These are phyloP conservation scores for Phragmites australis DNA, from an alignment of 176 grass and related monocot species.

Conservation along the genomic window DNA sequence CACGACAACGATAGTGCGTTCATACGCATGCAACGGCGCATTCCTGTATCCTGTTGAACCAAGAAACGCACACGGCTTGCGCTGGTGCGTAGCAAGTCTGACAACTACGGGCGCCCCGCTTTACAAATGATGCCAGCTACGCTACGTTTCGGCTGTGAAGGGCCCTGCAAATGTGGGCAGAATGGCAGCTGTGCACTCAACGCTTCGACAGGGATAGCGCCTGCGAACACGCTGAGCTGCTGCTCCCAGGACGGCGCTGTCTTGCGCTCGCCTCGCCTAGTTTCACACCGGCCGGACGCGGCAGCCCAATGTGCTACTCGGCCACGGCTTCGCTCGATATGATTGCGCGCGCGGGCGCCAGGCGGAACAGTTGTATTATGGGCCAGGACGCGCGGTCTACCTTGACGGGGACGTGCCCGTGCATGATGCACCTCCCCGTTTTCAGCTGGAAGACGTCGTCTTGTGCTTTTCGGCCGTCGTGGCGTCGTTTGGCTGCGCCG, in stretches of 20 bases:
- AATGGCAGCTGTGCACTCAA: constrained; percentile 11
- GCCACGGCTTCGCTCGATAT: neutral
- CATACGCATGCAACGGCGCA: neutral
- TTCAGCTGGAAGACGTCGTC: neutral
- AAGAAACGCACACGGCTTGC: neutral
- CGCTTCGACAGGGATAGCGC: neutral
- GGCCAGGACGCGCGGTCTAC: neutral
- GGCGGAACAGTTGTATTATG: neutral
- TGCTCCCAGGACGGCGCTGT: neutral
- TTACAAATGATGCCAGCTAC: neutral
- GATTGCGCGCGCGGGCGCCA: neutral
- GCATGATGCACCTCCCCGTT: neutral
- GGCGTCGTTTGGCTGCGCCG: neutral
- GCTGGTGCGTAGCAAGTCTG: neutral
- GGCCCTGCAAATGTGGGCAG: neutral
- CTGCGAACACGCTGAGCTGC: neutral
- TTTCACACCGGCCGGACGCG: constrained; percentile 7
- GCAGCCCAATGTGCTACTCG: neutral
- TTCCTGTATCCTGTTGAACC: neutral
- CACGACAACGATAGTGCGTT: neutral
- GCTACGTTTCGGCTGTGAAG: neutral
- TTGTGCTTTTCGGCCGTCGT: neutral
- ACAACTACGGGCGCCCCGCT: neutral
- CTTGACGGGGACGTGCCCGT: constrained; percentile 33
- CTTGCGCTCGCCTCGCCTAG: neutral